A percentile compares a stretch with the other conserved stretches of the same genome.
Conservation (phyloP, 108 stramenopile species). For the Skeletonema marinoi region DNA sequence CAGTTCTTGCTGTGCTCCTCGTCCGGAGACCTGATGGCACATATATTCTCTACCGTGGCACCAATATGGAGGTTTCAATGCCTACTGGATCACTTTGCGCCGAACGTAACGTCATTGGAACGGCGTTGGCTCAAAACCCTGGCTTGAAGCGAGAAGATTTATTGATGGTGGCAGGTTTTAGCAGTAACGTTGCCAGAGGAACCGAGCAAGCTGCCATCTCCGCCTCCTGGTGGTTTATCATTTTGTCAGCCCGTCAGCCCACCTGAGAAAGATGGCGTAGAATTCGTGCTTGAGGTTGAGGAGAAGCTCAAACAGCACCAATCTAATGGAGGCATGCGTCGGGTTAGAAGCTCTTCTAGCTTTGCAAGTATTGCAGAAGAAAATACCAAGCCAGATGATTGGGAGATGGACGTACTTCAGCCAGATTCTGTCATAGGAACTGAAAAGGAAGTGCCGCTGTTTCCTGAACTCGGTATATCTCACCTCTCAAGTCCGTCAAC, state of each 20-base stretch:
- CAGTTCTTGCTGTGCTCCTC: slow-evolving; percentile 95
- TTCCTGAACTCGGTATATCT: slow-evolving; percentile 12
- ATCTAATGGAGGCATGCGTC: slow-evolving; percentile 15
- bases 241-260: slow-evolving; percentile 23
- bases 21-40: slow-evolving; percentile 67
- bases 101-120: slow-evolving; percentile 96
- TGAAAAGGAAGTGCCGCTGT: background rate
- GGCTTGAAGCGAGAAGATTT: slow-evolving; percentile 80
- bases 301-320: slow-evolving; percentile 38
- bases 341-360: slow-evolving; percentile 44
- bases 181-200: slow-evolving; percentile 63
- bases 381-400: slow-evolving; percentile 36
- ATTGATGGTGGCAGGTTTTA: slow-evolving; percentile 86
- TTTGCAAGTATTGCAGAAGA: slow-evolving; percentile 52
- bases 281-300: slow-evolving; percentile 23
- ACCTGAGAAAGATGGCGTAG: slow-evolving; percentile 11
- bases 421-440: background rate
- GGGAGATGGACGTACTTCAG: slow-evolving; percentile 34
- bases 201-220: background rate
- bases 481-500: slow-evolving; percentile 1
- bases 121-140: slow-evolving; percentile 83
- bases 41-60: slow-evolving; percentile 86
- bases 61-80: slow-evolving; percentile 98
- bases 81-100: slow-evolving; percentile 98
- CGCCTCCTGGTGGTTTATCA: slow-evolving; percentile 16